phyloP scores from a whole-genome alignment of 495 filamentous ascomycete species.

The Aspergillus kassunensis region DNA sequence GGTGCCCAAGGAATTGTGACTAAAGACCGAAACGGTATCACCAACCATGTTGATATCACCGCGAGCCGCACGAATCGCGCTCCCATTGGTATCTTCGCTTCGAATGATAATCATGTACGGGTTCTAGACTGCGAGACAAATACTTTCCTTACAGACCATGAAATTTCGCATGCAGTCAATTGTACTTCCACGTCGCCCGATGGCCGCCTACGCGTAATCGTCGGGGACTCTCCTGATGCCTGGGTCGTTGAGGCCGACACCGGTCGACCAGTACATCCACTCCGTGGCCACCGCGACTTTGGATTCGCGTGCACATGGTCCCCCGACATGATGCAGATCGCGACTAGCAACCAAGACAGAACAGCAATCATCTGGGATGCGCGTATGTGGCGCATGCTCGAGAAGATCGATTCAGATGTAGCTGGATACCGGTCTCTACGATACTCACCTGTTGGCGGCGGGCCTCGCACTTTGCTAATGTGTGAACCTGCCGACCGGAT shows the following conservation, averaged over 20 bases:
- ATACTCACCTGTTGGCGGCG: constrained; percentile 76
- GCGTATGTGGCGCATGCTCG: constrained; percentile 63
- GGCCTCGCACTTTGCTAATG: constrained; percentile 68
- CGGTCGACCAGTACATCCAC: constrained; percentile 50
- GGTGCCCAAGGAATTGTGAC: constrained; percentile 64
- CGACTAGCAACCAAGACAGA: constrained; percentile 88
- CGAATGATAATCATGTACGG: constrained; percentile 76
- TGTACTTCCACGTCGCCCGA: constrained; percentile 80
- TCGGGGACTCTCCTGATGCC: constrained; percentile 59
- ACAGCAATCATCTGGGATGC: constrained; percentile 83
- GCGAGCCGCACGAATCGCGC: constrained; percentile 53
- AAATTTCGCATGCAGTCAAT: constrained; percentile 69
- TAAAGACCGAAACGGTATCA: constrained; percentile 67
- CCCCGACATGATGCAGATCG: constrained; percentile 80
- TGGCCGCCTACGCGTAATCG: constrained; percentile 72
- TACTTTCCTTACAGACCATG: constrained; percentile 56
- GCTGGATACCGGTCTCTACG: constrained; percentile 72
- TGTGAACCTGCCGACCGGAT: constrained; percentile 84
- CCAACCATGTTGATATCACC: constrained; percentile 78
- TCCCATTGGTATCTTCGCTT: constrained; percentile 72
- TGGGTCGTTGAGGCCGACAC: constrained; percentile 62
- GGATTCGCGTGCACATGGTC: constrained; percentile 93
- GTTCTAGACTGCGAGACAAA: constrained; percentile 69
- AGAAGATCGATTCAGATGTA: constrained; percentile 67
- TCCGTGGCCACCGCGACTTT: constrained; percentile 72